Conservation (phyloP, 768 basidiomycete genomes). For the Suillus tomentosus region DNA sequence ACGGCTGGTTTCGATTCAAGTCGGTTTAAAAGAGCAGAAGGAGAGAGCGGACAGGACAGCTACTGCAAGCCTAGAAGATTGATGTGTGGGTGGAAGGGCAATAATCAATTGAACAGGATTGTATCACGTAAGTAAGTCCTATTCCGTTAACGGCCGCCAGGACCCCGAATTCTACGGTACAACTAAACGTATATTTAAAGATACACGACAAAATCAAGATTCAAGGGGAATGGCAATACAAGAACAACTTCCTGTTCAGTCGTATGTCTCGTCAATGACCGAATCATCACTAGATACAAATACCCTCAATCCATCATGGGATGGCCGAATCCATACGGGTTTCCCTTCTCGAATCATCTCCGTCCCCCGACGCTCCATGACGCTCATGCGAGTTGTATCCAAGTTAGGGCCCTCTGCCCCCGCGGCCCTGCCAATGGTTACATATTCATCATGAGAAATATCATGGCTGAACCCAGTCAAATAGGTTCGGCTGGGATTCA, state of each 20-base stretch:
- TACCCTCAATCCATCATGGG: slow-evolving; percentile 73
- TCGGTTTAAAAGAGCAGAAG: neutral
- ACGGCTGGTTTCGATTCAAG: neutral
- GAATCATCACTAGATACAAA: slow-evolving; percentile 41
- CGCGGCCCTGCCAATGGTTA: slow-evolving; percentile 58
- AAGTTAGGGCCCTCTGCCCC: slow-evolving; percentile 33
- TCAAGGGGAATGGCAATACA: neutral
- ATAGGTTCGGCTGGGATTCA: slow-evolving; percentile 67
- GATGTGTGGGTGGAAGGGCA: neutral
- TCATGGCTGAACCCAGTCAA: slow-evolving; percentile 77
- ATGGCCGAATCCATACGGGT: slow-evolving; percentile 65
- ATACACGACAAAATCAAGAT: no score
- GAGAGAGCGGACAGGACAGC: neutral
- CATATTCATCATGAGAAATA: slow-evolving; percentile 77
- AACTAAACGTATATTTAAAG: neutral
- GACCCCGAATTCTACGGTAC: neutral
- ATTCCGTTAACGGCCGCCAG: slow-evolving; percentile 3
- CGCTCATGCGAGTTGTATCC: slow-evolving; percentile 28
- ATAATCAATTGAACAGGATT: no score
- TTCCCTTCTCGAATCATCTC: slow-evolving; percentile 49
- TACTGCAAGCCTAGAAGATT: neutral
- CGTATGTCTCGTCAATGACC: slow-evolving; percentile 58
- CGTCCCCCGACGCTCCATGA: slow-evolving; percentile 44
- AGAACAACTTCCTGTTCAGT: slow-evolving; percentile 10
- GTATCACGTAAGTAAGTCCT: slow-evolving; percentile 13